Evolutionary conservation across 2,329 filamentous ascomycete species (phyloP).

Genomic region (Colletotrichum limetticola): DNA sequence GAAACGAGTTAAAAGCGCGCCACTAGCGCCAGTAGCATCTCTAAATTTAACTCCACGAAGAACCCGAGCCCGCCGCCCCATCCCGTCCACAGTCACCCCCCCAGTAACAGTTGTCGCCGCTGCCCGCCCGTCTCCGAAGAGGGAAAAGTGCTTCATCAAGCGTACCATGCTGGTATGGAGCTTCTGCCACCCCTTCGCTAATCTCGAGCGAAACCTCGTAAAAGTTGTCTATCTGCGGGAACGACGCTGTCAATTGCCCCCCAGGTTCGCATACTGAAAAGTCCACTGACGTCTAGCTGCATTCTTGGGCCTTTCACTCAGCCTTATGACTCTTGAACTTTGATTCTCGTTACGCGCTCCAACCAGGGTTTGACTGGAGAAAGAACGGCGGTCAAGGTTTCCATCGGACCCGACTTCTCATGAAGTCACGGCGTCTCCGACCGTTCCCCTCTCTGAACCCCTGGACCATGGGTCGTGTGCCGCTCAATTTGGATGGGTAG

Average conservation of each 20-base stretch:
- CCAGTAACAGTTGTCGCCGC: not conserved
- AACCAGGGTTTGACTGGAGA: not conserved
- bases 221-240: conserved; percentile 1
- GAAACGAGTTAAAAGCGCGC: not conserved
- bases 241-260: not conserved
- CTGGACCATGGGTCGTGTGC: not conserved
- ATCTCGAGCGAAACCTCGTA: conserved; percentile 22
- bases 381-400: not conserved
- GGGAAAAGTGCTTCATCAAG: not conserved
- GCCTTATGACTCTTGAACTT: conserved; percentile 4
- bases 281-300: not conserved
- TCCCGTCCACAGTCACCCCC: not conserved
- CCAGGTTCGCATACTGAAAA: not conserved
- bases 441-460: not conserved
- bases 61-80: conserved; percentile 1
- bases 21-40: conserved; percentile 21
- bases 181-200: conserved; percentile 23
- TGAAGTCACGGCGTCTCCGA: conserved; percentile 18
- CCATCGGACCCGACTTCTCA: not conserved
- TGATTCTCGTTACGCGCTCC: not conserved
- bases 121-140: not conserved
- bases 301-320: not conserved
- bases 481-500: not conserved
- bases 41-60: conserved; percentile 26
- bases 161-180: conserved; percentile 6